These are phyloP conservation scores for Daldinia caldariorum DNA, from an alignment of 495 filamentous ascomycete genomes.

Conservation along the genomic window DNA sequence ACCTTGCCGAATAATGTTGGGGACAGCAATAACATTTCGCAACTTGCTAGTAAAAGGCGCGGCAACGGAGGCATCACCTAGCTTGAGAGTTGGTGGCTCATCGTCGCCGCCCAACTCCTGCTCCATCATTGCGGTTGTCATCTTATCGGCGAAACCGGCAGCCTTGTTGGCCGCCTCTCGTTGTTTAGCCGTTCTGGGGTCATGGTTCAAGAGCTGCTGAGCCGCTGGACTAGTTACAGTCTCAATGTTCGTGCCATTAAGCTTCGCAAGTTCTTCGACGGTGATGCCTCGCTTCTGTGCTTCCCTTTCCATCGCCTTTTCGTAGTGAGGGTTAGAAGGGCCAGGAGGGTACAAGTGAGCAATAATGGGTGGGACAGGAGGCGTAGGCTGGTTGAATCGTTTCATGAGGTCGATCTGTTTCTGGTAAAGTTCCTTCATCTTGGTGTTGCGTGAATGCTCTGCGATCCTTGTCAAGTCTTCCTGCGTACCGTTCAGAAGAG, in stretches of 20 bases:
- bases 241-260: slow-evolving; percentile 56
- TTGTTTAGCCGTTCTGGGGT: slow-evolving; percentile 65
- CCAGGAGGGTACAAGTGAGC: slow-evolving; percentile 96
- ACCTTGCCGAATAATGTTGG: slow-evolving; percentile 97
- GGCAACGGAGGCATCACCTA: slow-evolving; percentile 96
- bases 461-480: slow-evolving; percentile 90
- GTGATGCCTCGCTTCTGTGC: slow-evolving; percentile 74
- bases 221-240: slow-evolving; percentile 77
- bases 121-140: slow-evolving; percentile 90
- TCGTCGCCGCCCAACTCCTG: slow-evolving; percentile 85
- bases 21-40: slow-evolving; percentile 94
- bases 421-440: slow-evolving; percentile 99
- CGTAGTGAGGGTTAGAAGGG: slow-evolving; percentile 91
- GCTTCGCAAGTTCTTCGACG: slow-evolving; percentile 54
- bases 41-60: slow-evolving; percentile 98
- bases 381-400: slow-evolving; percentile 89
- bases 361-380: slow-evolving; percentile 88
- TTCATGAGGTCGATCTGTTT: slow-evolving; percentile 92
- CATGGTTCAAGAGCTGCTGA: slow-evolving; percentile 71
- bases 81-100: slow-evolving; percentile 95
- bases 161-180: slow-evolving; percentile 74
- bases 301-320: slow-evolving; percentile 89
- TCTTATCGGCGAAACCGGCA: slow-evolving; percentile 82
- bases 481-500: slow-evolving; percentile 91
- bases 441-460: slow-evolving; percentile 90